Percentiles rank a stretch among this genome's conserved stretches.
Evolutionary conservation across 2,329 filamentous ascomycete genomes (phyloP).

Genomic region (Sarocladium oryzae): DNA sequence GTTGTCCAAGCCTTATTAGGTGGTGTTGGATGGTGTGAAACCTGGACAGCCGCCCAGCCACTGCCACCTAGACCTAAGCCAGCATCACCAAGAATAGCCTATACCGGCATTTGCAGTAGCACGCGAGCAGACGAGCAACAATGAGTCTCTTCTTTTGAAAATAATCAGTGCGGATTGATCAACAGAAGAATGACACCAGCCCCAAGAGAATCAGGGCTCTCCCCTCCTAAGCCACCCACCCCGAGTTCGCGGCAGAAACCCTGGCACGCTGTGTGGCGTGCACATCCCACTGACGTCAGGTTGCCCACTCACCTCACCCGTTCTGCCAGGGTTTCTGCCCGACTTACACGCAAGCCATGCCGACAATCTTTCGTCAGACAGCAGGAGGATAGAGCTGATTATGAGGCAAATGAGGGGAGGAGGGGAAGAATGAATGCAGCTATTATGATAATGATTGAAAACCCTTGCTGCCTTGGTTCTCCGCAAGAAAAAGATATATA

Average conservation of each 20-base stretch:
- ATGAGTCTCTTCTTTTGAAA: too few species aligned
- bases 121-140: too few species aligned
- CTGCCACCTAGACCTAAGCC: too few species aligned
- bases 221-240: background rate
- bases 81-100: background rate
- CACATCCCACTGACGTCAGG: conserved; percentile 9
- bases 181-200: background rate
- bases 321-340: conserved; percentile 7
- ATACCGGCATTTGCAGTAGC: background rate
- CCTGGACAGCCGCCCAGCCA: background rate
- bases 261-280: conserved; percentile 7
- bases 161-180: conserved; percentile 1
- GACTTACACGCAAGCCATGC: conserved; percentile 8
- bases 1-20: background rate
- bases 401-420: conserved; percentile 2
- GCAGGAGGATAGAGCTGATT: conserved; percentile 1
- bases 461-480: background rate
- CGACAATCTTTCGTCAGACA: conserved; percentile 2
- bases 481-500: conserved; percentile 3
- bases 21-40: background rate
- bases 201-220: background rate
- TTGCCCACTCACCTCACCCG: conserved; percentile 1
- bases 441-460: background rate
- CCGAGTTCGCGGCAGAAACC: background rate
- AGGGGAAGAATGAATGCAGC: background rate